Base-by-base conservation (phyloP, 2,329 filamentous ascomycete genomes). In the Coniochaeta prunicola region DNA sequence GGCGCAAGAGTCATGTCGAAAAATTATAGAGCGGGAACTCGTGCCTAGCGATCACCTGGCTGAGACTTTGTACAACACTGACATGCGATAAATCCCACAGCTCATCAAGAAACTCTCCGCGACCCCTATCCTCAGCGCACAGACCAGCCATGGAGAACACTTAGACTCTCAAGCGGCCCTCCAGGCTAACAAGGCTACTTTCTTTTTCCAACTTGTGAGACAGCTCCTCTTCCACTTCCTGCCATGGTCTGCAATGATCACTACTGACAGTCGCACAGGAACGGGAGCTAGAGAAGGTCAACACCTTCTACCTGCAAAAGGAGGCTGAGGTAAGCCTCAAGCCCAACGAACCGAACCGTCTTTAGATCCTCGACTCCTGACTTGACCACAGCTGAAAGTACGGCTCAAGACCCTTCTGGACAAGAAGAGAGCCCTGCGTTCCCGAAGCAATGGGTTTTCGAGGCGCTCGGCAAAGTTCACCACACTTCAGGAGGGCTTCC, bases 101-200 rank as follows among this genome's bases (percentile, higher is more conserved):
- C 90, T 97, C 77, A 99, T 97, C 80, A 97, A 97, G 76, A 94
- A 94, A 77, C 86, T 97, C 67, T 96, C 92, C 69, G 91, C 92
- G 61, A 97, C 92, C 58, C 92, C 93, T 56, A 87, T 88, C 33
- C 84, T 97, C 63, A 83, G 83, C 59, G 85, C 93, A 30, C 90
- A 93, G 73, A 75, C 77, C 65, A 77, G 77, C 63, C 72, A 74
- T 56, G 69, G 72, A 63, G 75, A 75, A 55, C 74, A 76, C 56
- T 70, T 80, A 65, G 92, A 97, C 72, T 87, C 92, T n/a, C 92
- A 96, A 76, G 86, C 88, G 56, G 89, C 92, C 53, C 80, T 97
- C 56, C 92, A 97, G 74, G 94, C 93, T 59, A 99, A 99, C 77
- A 97, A 96, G 76, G 93, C 93, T 59, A 96, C 93, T 12, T 99